phyloP scores from a whole-genome alignment of 257 asterid genomes.

The Solanum chmielewskii region DNA sequence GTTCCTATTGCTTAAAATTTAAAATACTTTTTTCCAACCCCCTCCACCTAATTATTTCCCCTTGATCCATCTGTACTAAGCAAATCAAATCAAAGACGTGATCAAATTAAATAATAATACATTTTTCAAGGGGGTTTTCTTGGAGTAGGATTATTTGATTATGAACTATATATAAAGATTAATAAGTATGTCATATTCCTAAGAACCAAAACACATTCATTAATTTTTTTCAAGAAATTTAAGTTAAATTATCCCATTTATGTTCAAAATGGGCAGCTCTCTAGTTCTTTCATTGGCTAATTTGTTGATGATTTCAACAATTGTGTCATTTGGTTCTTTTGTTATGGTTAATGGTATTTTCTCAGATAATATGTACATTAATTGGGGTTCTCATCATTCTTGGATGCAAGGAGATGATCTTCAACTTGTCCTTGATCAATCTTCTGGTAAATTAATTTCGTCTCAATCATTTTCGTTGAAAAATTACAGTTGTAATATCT shows the following conservation, averaged over 20 bases:
- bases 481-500: background rate
- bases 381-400: background rate
- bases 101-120: background rate
- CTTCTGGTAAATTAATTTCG: background rate
- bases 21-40: no score
- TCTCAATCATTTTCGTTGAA: background rate
- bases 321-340: background rate
- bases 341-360: background rate
- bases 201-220: background rate
- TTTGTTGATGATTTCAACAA: background rate
- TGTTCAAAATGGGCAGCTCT: background rate
- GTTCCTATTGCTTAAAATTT: no score
- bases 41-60: no score
- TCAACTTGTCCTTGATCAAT: background rate
- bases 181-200: background rate
- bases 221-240: background rate
- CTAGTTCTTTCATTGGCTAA: background rate
- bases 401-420: slow-evolving; percentile 1
- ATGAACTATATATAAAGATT: background rate
- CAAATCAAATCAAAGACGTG: background rate
- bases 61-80: no score
- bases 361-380: background rate
- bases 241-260: background rate
- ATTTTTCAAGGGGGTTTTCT: background rate
- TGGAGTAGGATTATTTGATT: background rate